Conservation (phyloP, 192 early-diverging fungal genomes). For the Allomyces macrogynus region DNA sequence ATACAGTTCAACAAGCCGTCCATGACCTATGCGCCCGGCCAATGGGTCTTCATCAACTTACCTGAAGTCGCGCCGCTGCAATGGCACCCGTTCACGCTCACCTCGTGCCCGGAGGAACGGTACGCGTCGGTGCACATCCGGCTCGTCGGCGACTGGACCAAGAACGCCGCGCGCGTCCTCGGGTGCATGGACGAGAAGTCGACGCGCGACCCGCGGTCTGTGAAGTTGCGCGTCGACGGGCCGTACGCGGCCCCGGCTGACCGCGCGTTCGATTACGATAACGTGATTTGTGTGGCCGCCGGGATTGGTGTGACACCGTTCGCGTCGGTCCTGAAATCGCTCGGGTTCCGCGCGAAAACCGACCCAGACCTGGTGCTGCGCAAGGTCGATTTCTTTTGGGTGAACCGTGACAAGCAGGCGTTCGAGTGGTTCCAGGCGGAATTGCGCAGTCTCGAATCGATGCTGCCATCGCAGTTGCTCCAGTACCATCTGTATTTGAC, state of each 20-base stretch:
- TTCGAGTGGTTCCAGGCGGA: constrained; percentile 71
- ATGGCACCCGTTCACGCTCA: constrained; percentile 64
- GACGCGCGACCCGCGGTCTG: neutral
- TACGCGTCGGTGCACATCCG: constrained; percentile 56
- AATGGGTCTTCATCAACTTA: constrained; percentile 53
- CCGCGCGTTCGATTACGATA: constrained; percentile 55
- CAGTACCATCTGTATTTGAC: constrained; percentile 50
- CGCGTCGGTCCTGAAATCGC: constrained; percentile 51
- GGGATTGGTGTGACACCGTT: constrained; percentile 67
- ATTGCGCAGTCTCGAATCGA: constrained; percentile 38
- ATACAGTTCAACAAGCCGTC: constrained; percentile 39
- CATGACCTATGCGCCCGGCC: constrained; percentile 34
- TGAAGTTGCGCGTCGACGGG: constrained; percentile 31
- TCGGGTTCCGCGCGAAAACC: constrained; percentile 37
- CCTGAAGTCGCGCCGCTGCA: constrained; percentile 48
- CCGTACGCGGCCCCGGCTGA: constrained; percentile 49
- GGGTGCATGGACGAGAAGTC: constrained; percentile 31
- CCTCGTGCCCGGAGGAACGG: constrained; percentile 55
- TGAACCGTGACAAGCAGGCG: constrained; percentile 44
- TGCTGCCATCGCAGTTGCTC: constrained; percentile 36
- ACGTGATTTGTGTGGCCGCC: constrained; percentile 47
- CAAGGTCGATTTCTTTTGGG: constrained; percentile 66
- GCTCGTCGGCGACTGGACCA: constrained; percentile 55
- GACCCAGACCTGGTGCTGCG: constrained; percentile 24
- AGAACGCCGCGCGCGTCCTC: constrained; percentile 31